Base-by-base conservation (phyloP, 2,329 filamentous ascomycete genomes). In the Calonectria henricotiae region DNA sequence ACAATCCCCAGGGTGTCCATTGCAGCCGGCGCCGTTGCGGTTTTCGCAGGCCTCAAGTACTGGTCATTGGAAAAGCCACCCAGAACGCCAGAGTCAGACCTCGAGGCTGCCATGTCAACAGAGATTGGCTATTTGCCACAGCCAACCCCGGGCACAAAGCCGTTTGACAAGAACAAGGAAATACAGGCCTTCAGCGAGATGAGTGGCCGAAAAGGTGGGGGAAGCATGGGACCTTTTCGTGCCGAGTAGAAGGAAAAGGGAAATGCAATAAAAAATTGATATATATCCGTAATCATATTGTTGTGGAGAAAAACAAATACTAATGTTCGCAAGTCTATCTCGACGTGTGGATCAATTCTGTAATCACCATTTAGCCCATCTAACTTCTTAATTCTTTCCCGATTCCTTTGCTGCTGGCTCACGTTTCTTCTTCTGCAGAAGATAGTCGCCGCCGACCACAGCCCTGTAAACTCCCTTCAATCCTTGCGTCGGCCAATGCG, bases 381-480 rank as follows among this genome's bases (percentile, higher is more conserved):
- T 23, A 63, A 12, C 58, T 37, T 43, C 13, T 61, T 25, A 47
- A n/a, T 41, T 6, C 23, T 17, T 46, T 60, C 58, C 32, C 32
- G 63, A 62, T 55, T 58, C 61, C 49, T 73, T 20, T 15, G 39
- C 15, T 17, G 32, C 5, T 1, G 47, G 3, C 6, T 71, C 60
- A 1, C 64, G 67, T 0, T 46, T 74, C 68, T 75, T 75, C 78
- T 82, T 83, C 49, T 83, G 80, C 54, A 88, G 73, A 55, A 87
- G 64, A 72, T 87, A 87, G 65, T 88, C 86, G 0, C 85, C 83
- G 0, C 86, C 86, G 23, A 79, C 74, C 54, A 84, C 78, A 0
- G 85, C 84, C 71, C 82, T 85, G 32, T 83, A 83, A 1, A 87
- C 85, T 0, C 86, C 86, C 41, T 82, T 85, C 44, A 88, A 58